A percentile compares a stretch with the other conserved stretches of the same genome.
These are phyloP conservation scores for Populus tomentosa DNA, from an alignment of 441 rosid species.

Conservation along the genomic window DNA sequence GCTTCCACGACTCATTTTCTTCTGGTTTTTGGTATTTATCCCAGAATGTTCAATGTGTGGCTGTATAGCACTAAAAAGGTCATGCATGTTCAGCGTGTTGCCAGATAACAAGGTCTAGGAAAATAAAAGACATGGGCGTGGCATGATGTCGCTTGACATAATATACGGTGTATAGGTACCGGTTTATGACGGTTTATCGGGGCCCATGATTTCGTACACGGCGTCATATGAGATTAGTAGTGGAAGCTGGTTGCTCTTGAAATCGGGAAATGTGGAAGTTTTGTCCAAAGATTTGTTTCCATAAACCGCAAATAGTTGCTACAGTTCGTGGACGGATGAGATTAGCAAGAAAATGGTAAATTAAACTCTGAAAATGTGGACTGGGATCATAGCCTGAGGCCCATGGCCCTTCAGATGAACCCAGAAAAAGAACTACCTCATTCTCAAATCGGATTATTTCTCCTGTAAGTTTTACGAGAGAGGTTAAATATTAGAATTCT, in stretches of 20 bases:
- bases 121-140: background rate
- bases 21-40: background rate
- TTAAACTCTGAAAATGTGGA: too few relatives aligned
- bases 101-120: background rate
- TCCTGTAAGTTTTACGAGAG: too few relatives aligned
- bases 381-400: too few relatives aligned
- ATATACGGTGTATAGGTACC: background rate
- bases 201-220: background rate
- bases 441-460: too few relatives aligned
- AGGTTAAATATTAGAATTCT: too few relatives aligned
- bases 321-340: too few relatives aligned
- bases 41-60: background rate
- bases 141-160: background rate
- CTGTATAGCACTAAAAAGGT: background rate
- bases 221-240: too few relatives aligned
- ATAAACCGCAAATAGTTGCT: background rate
- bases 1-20: conserved; percentile 7
- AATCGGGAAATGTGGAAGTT: background rate
- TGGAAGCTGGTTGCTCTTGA: background rate
- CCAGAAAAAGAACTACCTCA: too few relatives aligned
- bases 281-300: background rate
- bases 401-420: too few relatives aligned
- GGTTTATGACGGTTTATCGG: background rate
- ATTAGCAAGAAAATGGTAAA: too few relatives aligned
- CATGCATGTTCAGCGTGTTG: background rate